Evolutionary conservation across 2,329 filamentous ascomycete species (phyloP), one percentile per base, ranked within the genome.

Genomic region (Apiospora rasikravindrae): DNA sequence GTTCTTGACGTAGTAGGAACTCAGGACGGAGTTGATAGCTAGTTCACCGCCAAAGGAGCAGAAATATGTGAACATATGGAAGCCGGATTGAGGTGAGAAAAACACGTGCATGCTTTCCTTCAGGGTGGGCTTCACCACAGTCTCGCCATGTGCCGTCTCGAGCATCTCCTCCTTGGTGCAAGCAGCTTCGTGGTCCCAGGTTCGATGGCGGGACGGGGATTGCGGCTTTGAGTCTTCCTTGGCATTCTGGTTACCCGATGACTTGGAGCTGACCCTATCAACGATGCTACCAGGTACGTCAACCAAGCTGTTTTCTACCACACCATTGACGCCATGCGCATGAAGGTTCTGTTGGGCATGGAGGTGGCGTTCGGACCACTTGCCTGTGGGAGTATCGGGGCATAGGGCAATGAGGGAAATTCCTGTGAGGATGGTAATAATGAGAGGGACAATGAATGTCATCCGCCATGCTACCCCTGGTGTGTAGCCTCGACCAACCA

Each of bases 381-480:
- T 91, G 45, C 95, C 95, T 0, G 90, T 93, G 0, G 95, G 95
- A 0, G 94, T 95, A 78, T 98, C 95, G 1, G 93, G 90, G 78
- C 93, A 95, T 19, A 94, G 83, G 33, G 94, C 79, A 4, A 97
- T 82, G 83, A 97, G 91, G 22, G 86, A 83, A n/a, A 93, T 77
- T 16, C 91, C 93, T 8, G 91, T 89, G 33, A 82, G 78, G 16
- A 92, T 86, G 80, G 96, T 92, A 75, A 96, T 88, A 76, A 95
- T 88, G 73, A 96, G 93, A 0, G 95, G 95, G 7, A 97, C 92
- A 73, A 97, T 85, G 80, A 97, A 98, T 2, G 94, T 88, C 0
- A 97, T 89, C 37, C 95, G 89, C 95, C 95, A 98, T 2, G 95
- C 93, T 49, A 90, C 87, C 76, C 93, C 90, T 2, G 90, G 83